Base-by-base conservation (phyloP, 164 flowering plant species). In the Dillenia turbinata region DNA sequence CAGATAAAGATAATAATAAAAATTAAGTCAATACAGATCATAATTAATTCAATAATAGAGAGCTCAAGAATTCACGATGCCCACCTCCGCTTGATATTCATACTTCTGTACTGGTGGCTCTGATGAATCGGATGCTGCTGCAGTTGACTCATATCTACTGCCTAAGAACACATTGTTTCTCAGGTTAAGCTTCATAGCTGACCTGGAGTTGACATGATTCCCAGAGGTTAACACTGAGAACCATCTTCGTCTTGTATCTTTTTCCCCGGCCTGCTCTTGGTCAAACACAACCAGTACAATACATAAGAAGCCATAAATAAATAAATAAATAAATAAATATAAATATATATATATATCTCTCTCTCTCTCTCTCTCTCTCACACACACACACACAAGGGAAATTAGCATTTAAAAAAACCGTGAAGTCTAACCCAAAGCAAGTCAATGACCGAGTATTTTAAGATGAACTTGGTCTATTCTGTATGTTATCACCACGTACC, bases 51-150 rank as follows among this genome's bases (percentile, higher is more conserved):
- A 16, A 48, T 10, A 60, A 12, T 16, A 15, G 9, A 16, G 50
- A 44, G 52, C 8, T 19, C 43, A 46, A 15, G 2, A 1, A 53
- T 47, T 5, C 52, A 51, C 59, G 9, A 8, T 44, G 8, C 69
- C 47, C 63, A 91, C 99, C 93, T 95, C 99, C 12, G 97, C 97
- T 79, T 92, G 97, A 68, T 95, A 95, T 74, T 92, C 97, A 73
- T 67, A 84, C 71, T 83, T 95, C 71, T 95, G 96, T 54, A 71
- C 83, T 48, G 89, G 83, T 0, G 83, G 57, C 57, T 73, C 71
- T 5, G 92, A 70, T 11, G 86, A 52, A 74, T 77, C 87, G 49
- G 86, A 72, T 64, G 85, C 93, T 1, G 87, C 84, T n/a, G 85
- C 87, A 59, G 96, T 86, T 14, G 97, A 86, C 73, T 89, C 92